Evolutionary conservation across 148 eudicot species (phyloP), one percentile per base, ranked within the genome.

Genomic region (Silene latifolia): DNA sequence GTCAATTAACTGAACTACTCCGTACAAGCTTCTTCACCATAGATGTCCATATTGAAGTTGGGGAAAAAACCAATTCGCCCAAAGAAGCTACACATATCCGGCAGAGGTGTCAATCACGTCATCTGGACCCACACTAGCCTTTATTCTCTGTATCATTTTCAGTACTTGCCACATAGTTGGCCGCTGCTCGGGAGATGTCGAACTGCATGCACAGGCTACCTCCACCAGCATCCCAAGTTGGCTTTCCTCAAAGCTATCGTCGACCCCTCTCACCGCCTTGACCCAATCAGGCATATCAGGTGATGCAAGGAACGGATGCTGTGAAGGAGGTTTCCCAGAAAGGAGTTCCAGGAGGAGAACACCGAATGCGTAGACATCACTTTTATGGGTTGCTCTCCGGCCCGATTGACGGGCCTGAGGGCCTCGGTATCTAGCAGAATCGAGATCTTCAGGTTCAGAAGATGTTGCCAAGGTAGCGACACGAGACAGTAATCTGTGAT

Each of bases 151-250:
- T 76, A 91, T 88, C 93, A 89, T 88, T 76, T 89, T 91, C 82
- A 93, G 66, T 76, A 87, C 97, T 47, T 93, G 94, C 86, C 93
- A 79, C 91, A 89, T 93, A 19, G 89, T 78, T 0, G 98, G 98
- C 80, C 97, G 79, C 65, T 93, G 98, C 67, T 93, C 95, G 0
- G 94, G 97, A 12, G 98, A 93, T 3, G 87, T 82, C 81, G 86
- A 71, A 69, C 97, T 87, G 74, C 97, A 91, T 19, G 86, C 71
- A 72, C 87, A 80, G 0, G 97, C 92, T 62, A 91, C 89, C 61
- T 93, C 97, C 5, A 89, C 88, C 7, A 93, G 91, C 98, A 93
- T 89, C 67, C 78, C 78, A 0, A 93, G 89, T 74, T 87, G 77
- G 70, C 72, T 81, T 63, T 87, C 90, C 72, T 91, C 90, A 62